A percentile compares a stretch with the other conserved stretches of the same genome.
phyloP scores from a whole-genome alignment of 1,284 basidiomycete species.

The Tranzscheliella williamsii region DNA sequence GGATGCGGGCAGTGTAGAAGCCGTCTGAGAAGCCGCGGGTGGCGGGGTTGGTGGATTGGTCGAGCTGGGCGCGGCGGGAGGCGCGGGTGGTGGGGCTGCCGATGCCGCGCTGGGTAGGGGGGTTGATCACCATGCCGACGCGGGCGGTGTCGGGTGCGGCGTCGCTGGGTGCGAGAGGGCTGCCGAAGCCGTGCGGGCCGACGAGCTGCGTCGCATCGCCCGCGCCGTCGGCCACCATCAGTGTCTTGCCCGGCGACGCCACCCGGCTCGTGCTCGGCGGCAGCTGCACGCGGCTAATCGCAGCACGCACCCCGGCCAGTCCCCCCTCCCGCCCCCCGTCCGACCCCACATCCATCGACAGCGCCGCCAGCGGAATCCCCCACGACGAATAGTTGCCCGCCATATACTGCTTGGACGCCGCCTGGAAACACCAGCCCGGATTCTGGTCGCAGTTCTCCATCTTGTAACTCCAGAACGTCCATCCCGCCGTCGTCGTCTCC shows the following conservation, averaged over 20 bases:
- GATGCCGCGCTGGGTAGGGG: constrained; percentile 1
- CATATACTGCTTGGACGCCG: constrained; percentile 40
- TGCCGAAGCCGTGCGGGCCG: constrained; percentile 23
- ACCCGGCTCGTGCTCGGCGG: constrained; percentile 7
- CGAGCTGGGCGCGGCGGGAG: constrained; percentile 4
- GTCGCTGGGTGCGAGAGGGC: constrained; percentile 7
- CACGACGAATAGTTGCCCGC: constrained; percentile 43
- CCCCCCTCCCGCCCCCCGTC: constrained; percentile 11
- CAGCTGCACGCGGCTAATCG: constrained; percentile 19
- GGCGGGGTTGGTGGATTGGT: constrained; percentile 2
- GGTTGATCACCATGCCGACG: constrained; percentile 7
- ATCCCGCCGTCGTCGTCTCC: constrained; percentile 69
- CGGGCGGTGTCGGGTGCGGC: background rate
- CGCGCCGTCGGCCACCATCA: constrained; percentile 1
- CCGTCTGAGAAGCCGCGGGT: constrained; percentile 69
- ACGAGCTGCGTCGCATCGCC: constrained; percentile 6
- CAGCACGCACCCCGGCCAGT: constrained; percentile 6
- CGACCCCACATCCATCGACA: background rate
- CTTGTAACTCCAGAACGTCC: constrained; percentile 73
- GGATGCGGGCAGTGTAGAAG: constrained; percentile 68
- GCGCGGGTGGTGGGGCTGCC: constrained; percentile 25
- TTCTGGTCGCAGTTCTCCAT: constrained; percentile 58
- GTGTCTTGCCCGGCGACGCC: constrained; percentile 8
- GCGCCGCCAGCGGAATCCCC: constrained; percentile 28
- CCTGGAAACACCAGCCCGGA: constrained; percentile 59